A percentile compares a stretch with the other conserved stretches of the same genome.
Evolutionary conservation across 2,329 filamentous ascomycete genomes (phyloP).

Genomic region (Pyrenophora graminea): DNA sequence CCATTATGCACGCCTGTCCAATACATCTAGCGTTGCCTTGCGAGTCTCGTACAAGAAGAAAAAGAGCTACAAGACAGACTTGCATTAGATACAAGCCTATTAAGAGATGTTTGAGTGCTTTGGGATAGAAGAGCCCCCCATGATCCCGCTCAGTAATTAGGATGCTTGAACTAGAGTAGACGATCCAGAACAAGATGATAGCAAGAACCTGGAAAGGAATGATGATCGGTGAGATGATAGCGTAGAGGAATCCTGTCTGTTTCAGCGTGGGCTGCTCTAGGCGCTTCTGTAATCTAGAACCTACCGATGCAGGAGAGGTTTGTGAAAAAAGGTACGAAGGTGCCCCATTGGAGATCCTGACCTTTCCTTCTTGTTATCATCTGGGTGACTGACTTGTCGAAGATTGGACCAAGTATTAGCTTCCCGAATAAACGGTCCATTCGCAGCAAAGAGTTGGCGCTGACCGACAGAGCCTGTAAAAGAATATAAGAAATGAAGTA

Average conservation of each 20-base stretch:
- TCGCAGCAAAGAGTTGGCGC: slow-evolving; percentile 9
- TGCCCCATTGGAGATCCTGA: slow-evolving; percentile 10
- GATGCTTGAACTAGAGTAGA: slow-evolving; percentile 10
- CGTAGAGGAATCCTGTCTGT: slow-evolving; percentile 15
- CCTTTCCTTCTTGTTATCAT: slow-evolving; percentile 8
- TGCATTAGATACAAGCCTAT: slow-evolving; percentile 16
- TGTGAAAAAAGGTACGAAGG: slow-evolving; percentile 17
- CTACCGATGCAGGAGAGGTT: slow-evolving; percentile 23
- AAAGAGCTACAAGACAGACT: slow-evolving; percentile 10
- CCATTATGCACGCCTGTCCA: slow-evolving; percentile 6
- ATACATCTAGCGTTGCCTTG: slow-evolving; percentile 8
- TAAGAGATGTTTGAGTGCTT: slow-evolving; percentile 16
- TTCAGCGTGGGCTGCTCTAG: slow-evolving; percentile 2
- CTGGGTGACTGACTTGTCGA: slow-evolving; percentile 14
- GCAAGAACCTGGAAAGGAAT: slow-evolving; percentile 15
- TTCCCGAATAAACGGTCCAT: slow-evolving; percentile 5
- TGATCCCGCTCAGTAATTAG: slow-evolving; percentile 1
- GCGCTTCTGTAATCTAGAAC: not conserved
- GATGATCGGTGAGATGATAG: slow-evolving; percentile 18
- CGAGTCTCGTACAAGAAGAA: slow-evolving; percentile 13
- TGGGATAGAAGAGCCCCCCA: slow-evolving; percentile 16
- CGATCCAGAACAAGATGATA: slow-evolving; percentile 15
- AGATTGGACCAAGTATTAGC: slow-evolving; percentile 7
- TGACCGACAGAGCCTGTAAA: slow-evolving; percentile 15
- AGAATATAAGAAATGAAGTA: slow-evolving; percentile 23